A percentile compares a stretch with the other conserved stretches of the same genome.
phyloP scores from a whole-genome alignment of 108 stramenopile species.

The Nitzschia sp. region DNA sequence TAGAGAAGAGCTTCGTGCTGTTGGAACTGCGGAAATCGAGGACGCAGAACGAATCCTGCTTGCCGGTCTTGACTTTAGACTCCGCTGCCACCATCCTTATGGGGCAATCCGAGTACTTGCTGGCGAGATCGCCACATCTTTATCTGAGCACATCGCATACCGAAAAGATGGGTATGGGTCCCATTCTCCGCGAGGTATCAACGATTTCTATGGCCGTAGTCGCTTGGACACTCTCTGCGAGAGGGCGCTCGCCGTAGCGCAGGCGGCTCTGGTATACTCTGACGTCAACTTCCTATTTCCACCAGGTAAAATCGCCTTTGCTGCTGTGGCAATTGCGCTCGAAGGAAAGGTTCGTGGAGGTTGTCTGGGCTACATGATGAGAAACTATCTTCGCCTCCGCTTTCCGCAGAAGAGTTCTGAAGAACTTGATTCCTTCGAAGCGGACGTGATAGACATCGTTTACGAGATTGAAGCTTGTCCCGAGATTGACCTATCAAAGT shows the following conservation, averaged over 20 bases:
- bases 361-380: conserved; percentile 22
- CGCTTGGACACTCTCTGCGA: conserved; percentile 25
- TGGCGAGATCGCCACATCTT: conserved; percentile 12
- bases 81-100: conserved; percentile 51
- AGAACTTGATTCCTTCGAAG: conserved; percentile 30
- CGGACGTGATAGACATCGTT: conserved; percentile 34
- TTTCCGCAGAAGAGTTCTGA: conserved; percentile 28
- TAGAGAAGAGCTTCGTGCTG: conserved; percentile 37
- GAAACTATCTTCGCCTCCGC: conserved; percentile 31
- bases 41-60: conserved; percentile 42
- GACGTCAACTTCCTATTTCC: conserved; percentile 49
- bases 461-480: conserved; percentile 19
- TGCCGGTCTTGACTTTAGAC: conserved; percentile 48
- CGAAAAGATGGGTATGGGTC: neutral
- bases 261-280: conserved; percentile 43
- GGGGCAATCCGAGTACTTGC: conserved; percentile 34
- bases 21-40: conserved; percentile 47
- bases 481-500: conserved; percentile 32
- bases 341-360: conserved; percentile 17
- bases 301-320: conserved; percentile 54
- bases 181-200: neutral
- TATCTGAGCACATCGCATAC: neutral
- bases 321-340: conserved; percentile 43
- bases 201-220: neutral
- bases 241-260: conserved; percentile 38